Percentiles rank a stretch among this genome's conserved stretches.
These are phyloP conservation scores for Phytophthora cryptogea DNA, from an alignment of 352 stramenopile species.

Conservation along the genomic window DNA sequence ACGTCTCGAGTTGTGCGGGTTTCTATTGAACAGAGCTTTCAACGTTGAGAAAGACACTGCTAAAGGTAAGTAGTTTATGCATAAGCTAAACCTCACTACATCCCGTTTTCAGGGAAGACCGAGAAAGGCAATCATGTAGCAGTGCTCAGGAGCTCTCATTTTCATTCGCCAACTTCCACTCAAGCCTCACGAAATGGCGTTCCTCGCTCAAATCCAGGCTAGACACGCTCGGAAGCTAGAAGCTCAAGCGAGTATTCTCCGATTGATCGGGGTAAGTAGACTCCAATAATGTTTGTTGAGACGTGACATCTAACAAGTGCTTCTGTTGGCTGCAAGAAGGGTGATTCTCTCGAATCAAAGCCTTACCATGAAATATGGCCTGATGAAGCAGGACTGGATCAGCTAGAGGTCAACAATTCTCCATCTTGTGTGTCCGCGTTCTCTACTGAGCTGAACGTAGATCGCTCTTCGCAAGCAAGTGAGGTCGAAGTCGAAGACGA, in stretches of 20 bases:
- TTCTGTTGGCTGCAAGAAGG: slow-evolving; percentile 16
- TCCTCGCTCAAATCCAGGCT: slow-evolving; percentile 29
- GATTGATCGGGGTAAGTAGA: slow-evolving; percentile 30
- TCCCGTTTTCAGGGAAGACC: not conserved
- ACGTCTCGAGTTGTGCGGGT: not conserved
- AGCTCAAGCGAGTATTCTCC: slow-evolving; percentile 19
- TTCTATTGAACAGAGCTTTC: not conserved
- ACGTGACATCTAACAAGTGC: slow-evolving; percentile 4
- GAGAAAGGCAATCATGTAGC: slow-evolving; percentile 13
- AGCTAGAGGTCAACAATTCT: not conserved
- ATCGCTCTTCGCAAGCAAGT: not conserved
- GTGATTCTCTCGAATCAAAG: slow-evolving; percentile 23
- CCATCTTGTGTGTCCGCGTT: not conserved
- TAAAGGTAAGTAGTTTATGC: not conserved
- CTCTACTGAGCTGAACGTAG: not conserved
- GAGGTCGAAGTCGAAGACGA: slow-evolving; percentile 2
- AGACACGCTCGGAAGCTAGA: slow-evolving; percentile 10
- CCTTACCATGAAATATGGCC: not conserved
- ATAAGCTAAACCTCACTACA: not conserved
- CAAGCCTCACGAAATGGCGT: slow-evolving; percentile 6
- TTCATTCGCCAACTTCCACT: slow-evolving; percentile 1
- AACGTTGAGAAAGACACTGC: slow-evolving; percentile 12
- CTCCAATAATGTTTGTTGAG: not conserved
- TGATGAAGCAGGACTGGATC: not conserved
- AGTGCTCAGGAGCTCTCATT: slow-evolving; percentile 13